Base-by-base conservation (phyloP, 164 flowering plant genomes). In the Sextonia rubra region DNA sequence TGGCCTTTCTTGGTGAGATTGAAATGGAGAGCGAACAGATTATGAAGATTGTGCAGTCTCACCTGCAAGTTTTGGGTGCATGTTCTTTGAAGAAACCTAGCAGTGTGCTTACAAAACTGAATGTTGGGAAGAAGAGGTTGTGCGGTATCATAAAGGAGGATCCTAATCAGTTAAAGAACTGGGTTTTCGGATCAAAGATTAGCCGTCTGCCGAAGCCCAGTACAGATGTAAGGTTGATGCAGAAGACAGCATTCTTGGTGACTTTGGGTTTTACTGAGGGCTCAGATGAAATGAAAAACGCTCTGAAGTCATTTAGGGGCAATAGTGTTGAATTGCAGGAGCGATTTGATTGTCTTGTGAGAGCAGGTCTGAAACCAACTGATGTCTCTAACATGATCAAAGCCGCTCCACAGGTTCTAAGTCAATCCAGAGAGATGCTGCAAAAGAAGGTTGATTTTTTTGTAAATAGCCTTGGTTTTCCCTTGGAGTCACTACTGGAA, bases 251-350 rank as follows among this genome's bases (percentile, higher is more conserved):
- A 76, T 93, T 93, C 80, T 77, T 93, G 71, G 29, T 81, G 73
- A 84, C 71, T 12, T 47, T 91, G 69, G 94, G 97, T 66, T 86
- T 79, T 66, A 76, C 52, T 15, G 87, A 86, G 75, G 74, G 84
- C 69, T 81, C 92, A 7, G 60, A 67, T 2, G 85, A 84, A 65
- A 83, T 91, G 87, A 78, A 77, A 25, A 80, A 68, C 69, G 90
- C 91, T 15, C 63, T 83, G 18, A 88, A 85, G 77, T 37, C 60
- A 6, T 89, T 86, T 61, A 84, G 91, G 48, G 97, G 97, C 62
- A 86, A 73, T 62, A 89, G 87, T 71, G 72, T 30, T 7, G 85
- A 90, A 60, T 85, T 91, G 37, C 91, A 85, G 72, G 94, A 90
- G 74, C 84, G 95, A 78, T 88, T 86, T 74, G 86, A 86, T 73